Conservation (phyloP, 2,329 filamentous ascomycete species). For the Trichoderma koningiopsis region DNA sequence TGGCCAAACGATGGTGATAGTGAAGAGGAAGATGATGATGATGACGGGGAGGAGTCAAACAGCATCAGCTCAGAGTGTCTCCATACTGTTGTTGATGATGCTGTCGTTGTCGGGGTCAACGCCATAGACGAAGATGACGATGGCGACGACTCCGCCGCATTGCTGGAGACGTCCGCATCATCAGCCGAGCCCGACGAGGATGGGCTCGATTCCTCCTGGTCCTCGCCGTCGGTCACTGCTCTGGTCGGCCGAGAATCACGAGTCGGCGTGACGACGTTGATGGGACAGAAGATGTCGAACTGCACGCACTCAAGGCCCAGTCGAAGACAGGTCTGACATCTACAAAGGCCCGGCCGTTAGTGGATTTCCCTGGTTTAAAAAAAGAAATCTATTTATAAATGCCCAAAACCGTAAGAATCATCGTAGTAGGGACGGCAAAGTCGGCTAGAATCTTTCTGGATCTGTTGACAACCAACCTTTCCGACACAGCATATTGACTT, state of each 20-base stretch:
- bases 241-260: constrained; percentile 17
- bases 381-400: not conserved
- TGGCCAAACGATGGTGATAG: not conserved
- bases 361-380: not conserved
- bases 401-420: not conserved
- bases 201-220: constrained; percentile 8
- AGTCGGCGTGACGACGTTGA: constrained; percentile 23
- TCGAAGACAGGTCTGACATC: constrained; percentile 20
- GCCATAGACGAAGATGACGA: not conserved
- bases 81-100: not conserved
- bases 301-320: constrained; percentile 22
- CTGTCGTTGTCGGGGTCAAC: not conserved
- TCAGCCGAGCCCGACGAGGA: not conserved
- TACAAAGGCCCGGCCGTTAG: not conserved
- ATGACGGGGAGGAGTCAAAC: not conserved
- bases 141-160: not conserved
- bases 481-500: not conserved
- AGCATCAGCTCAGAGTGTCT: not conserved
- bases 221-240: constrained; percentile 3
- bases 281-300: constrained; percentile 23
- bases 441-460: not conserved
- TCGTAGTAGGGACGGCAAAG: not conserved
- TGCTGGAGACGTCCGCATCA: not conserved
- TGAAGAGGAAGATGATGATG: not conserved
- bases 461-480: not conserved